Conservation (phyloP, 768 basidiomycete genomes). For the Tricholoma terreum region DNA sequence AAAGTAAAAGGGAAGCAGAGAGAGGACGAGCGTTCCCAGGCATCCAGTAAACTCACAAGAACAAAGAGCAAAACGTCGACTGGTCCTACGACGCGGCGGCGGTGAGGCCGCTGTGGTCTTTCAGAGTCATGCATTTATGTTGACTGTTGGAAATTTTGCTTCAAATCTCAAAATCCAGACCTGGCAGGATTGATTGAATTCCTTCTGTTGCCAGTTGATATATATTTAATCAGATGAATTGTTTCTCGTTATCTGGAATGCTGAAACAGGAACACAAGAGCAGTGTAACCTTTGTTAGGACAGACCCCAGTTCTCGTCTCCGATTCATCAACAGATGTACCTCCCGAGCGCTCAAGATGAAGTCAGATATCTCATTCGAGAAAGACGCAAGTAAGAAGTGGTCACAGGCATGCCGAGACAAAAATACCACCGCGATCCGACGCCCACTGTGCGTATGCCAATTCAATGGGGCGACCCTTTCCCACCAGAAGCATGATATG, state of each 20-base stretch:
- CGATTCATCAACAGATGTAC: neutral
- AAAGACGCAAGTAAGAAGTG: neutral
- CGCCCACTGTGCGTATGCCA: neutral
- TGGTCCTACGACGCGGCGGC: constrained; percentile 12
- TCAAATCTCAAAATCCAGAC: neutral
- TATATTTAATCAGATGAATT: neutral
- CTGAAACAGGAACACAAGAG: neutral
- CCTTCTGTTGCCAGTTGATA: too few species aligned
- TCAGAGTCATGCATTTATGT: neutral
- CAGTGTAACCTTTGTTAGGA: neutral
- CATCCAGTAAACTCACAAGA: constrained; percentile 16
- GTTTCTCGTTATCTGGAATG: neutral
- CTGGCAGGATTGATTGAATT: too few species aligned
- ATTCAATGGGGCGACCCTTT: neutral
- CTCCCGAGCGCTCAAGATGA: neutral
- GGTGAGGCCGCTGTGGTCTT: constrained; percentile 6
- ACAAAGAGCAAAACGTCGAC: constrained; percentile 13
- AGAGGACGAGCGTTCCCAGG: constrained; percentile 31
- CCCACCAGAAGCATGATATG: too few species aligned
- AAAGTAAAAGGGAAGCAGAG: constrained; percentile 29
- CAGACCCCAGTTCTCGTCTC: neutral
- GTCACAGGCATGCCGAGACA: neutral
- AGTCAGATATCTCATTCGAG: neutral
- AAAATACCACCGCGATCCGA: neutral
- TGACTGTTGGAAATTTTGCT: neutral